phyloP scores from a whole-genome alignment of 208 protist genomes.

The Trypanosoma cruzi region DNA sequence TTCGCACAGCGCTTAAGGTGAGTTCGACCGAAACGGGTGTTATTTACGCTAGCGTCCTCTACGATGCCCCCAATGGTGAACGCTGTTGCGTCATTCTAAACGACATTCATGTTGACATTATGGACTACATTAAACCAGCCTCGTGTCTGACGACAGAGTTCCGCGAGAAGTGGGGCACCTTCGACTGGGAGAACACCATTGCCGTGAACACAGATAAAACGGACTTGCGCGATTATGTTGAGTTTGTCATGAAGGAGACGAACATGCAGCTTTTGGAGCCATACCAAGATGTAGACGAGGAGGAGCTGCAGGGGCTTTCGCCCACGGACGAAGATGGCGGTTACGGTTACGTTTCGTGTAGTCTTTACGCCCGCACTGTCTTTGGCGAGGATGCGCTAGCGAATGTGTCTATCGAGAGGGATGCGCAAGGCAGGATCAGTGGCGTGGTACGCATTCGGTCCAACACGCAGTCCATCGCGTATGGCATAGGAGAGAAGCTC shows the following conservation, averaged over 20 bases:
- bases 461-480: conserved; percentile 98
- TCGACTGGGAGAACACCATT: conserved; percentile 99
- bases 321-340: conserved; percentile 55
- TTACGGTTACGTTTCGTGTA: conserved; percentile 95
- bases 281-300: conserved; percentile 22
- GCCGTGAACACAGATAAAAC: conserved; percentile 87
- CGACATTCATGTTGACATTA: conserved; percentile 98
- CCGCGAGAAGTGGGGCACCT: conserved; percentile 98
- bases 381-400: conserved; percentile 98
- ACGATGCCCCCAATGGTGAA: conserved; percentile 91
- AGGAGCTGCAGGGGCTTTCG: conserved; percentile 50
- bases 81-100: conserved; percentile 95
- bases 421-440: conserved; percentile 78
- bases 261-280: conserved; percentile 91
- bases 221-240: conserved; percentile 88
- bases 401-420: conserved; percentile 93
- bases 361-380: conserved; percentile 96
- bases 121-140: conserved; percentile 98
- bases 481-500: conserved; percentile 98
- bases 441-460: conserved; percentile 97
- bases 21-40: conserved; percentile 97
- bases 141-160: conserved; percentile 92
- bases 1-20: conserved; percentile 97
- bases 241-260: conserved; percentile 90
- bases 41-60: conserved; percentile 97